Evolutionary conservation across 1,284 basidiomycete genomes (phyloP), one percentile per base, ranked within the genome.

Genomic region (Ganoderma meredithae): DNA sequence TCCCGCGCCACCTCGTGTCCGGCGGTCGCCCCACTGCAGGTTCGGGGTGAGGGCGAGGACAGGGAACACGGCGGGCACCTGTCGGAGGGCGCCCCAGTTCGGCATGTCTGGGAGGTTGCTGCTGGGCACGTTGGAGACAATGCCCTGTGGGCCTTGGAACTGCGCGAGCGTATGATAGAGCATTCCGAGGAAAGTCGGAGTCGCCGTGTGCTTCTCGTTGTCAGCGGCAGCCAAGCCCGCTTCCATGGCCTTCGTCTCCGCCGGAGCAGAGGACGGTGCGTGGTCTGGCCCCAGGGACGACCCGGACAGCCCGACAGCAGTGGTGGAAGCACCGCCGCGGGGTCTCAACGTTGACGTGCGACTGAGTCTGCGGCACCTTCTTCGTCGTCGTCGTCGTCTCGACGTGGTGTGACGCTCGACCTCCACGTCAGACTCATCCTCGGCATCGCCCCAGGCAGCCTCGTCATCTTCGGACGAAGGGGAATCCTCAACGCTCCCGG

Each of bases 1-100:
- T 79, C 74, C 77, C 13, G 80, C 80, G 53, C 73, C 79, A 27
- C 73, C 79, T 27, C 78, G 75, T 56, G 79, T 41, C 73, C 75
- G 62, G 82, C 83, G 43, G 47, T 76, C 59, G 10, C 86, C 84
- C 9, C 89, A 85, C 84, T 31, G 27, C 27, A 90, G 89, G n/a
- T 83, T 84, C 44, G 89, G 85, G 76, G 90, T 87, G 2, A 92
- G 91, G 15, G 94, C 87, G 69, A 90, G 86, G 44, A 94, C 85
- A 6, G 93, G 91, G 84, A 94, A 93, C n/a, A 92, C 90, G 78
- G 91, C 84, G 0, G 91, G 91, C 67, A 94, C 86, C 71, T 92
- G 90, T 2, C 89, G 90, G 15, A 93, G 79, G 22, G 85, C 85
- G 55, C 80, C 86, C 91, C 91, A 92, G n/a, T 86, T 81, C 40